Percentiles rank a stretch among this genome's conserved stretches.
phyloP scores from a whole-genome alignment of 176 grass and related monocot species.

The maize (Zea mays) region Zm-B73-REFERENCE-NAM-5.0 NC_050102.1:7726501-7727000 shows the following conservation, averaged over 20 bases:
- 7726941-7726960: no score
- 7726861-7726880: background rate
- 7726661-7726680: background rate
- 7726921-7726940: background rate
- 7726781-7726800: conserved; percentile 1
- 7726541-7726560: no score
- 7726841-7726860: conserved; percentile 32
- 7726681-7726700: background rate
- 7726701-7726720: conserved; percentile 54
- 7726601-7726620: conserved; percentile 42
- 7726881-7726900: background rate
- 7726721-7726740: conserved; percentile 63
- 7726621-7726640: conserved; percentile 28
- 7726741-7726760: conserved; percentile 23
- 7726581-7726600: no score
- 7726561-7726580: no score
- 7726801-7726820: no score
- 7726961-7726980: no score
- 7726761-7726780: background rate
- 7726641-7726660: background rate
- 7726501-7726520: no score
- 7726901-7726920: conserved; percentile 14
- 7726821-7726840: conserved; percentile 43
- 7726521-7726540: no score
- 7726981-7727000: no score